Evolutionary conservation across 2,329 filamentous ascomycete species (phyloP).

Genomic region (Geosmithia morbida): DNA sequence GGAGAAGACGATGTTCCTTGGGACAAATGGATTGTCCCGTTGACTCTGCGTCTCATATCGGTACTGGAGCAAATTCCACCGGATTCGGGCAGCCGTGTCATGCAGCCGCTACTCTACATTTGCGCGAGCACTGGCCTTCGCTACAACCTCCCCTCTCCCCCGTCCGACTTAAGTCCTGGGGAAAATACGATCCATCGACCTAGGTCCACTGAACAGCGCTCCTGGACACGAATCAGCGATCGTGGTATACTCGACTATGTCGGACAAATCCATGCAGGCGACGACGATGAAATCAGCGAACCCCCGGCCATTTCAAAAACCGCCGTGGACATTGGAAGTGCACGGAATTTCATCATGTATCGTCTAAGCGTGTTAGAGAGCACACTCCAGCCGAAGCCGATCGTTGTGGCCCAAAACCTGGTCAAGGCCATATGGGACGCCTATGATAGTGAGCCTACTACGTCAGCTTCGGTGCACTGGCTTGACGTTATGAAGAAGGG

Average conservation of each 20-base stretch:
- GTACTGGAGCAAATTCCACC: constrained; percentile 18
- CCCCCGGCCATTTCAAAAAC: constrained; percentile 1
- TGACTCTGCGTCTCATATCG: constrained; percentile 15
- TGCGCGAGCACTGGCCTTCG: constrained; percentile 19
- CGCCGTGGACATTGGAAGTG: constrained; percentile 20
- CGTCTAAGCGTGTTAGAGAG: constrained; percentile 21
- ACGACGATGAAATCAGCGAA: background rate
- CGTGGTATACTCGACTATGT: constrained; percentile 2
- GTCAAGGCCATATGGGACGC: constrained; percentile 24
- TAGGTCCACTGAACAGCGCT: background rate
- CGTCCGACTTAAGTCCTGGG: background rate
- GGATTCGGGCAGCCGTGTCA: constrained; percentile 18
- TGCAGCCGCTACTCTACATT: constrained; percentile 21
- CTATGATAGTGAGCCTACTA: constrained; percentile 20
- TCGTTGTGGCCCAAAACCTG: constrained; percentile 24
- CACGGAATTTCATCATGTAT: constrained; percentile 22
- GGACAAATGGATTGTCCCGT: constrained; percentile 20
- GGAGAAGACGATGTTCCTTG: constrained; percentile 11
- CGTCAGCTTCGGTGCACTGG: constrained; percentile 21
- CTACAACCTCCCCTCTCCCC: constrained; percentile 6
- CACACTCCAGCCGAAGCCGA: constrained; percentile 23
- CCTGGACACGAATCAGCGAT: constrained; percentile 4
- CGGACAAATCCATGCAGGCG: constrained; percentile 6
- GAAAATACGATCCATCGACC: background rate
- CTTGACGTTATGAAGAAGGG: constrained; percentile 25